A percentile compares a stretch with the other conserved stretches of the same genome.
Evolutionary conservation across 768 basidiomycete species (phyloP).

Genomic region (Mycena amicta): DNA sequence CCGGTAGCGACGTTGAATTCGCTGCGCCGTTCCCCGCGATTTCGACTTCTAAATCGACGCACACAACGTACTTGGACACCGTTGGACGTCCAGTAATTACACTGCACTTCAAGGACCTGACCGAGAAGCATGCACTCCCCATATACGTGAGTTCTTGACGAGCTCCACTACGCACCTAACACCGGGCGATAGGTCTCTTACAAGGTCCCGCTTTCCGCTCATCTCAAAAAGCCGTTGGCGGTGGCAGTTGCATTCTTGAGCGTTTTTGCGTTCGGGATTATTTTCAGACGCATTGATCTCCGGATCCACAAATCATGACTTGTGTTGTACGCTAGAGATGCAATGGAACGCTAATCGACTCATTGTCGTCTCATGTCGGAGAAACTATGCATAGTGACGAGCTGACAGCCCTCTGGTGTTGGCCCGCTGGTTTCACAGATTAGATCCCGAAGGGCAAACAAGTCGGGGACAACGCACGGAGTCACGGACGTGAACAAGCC

Average conservation of each 20-base stretch:
- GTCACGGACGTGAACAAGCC: conserved; percentile 54
- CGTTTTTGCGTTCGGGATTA: conserved; percentile 57
- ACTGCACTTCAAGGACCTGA: conserved; percentile 72
- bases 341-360: conserved; percentile 20
- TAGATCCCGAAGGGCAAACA: not conserved
- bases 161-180: not conserved
- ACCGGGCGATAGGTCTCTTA: conserved; percentile 71
- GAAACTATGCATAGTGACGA: conserved; percentile 49
- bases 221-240: conserved; percentile 83
- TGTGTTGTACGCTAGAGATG: conserved; percentile 28
- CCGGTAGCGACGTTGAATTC: conserved; percentile 72
- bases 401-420: conserved; percentile 42
- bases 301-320: conserved; percentile 49
- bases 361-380: conserved; percentile 24
- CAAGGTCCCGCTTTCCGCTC: conserved; percentile 76
- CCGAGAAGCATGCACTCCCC: conserved; percentile 74
- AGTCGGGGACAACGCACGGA: conserved; percentile 38
- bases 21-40: conserved; percentile 77
- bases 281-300: conserved; percentile 49
- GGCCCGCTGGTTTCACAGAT: conserved; percentile 28
- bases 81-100: conserved; percentile 80
- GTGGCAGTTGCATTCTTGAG: conserved; percentile 72
- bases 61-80: conserved; percentile 90
- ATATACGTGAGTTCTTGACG: conserved; percentile 70
- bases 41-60: conserved; percentile 60